Evolutionary conservation across 2,329 filamentous ascomycete species (phyloP).

Genomic region (Phyllosticta citribraziliensis): DNA sequence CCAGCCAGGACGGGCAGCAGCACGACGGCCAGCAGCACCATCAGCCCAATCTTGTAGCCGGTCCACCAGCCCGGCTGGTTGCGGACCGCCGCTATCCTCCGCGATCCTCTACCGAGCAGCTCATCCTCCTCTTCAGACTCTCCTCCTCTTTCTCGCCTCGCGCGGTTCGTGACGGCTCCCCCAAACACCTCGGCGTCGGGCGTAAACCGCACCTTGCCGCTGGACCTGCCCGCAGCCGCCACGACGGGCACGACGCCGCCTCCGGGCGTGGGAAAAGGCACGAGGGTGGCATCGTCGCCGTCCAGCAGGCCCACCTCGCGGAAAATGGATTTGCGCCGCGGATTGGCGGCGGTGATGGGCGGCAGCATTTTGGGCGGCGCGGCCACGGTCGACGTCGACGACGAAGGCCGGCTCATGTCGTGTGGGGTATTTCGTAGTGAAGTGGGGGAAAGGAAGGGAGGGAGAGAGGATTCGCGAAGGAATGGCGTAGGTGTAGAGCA

Average conservation of each 20-base stretch:
- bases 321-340: constrained; percentile 9
- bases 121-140: not conserved
- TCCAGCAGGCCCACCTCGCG: constrained; percentile 4
- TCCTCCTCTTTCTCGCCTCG: not conserved
- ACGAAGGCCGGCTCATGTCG: not conserved
- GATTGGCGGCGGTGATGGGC: constrained; percentile 3
- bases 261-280: not conserved
- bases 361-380: constrained; percentile 1
- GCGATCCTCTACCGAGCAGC: not conserved
- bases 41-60: not conserved
- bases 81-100: not conserved
- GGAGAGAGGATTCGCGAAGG: too few species aligned
- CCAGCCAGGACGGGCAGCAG: not conserved
- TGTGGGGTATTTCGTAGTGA: not conserved
- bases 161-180: not conserved
- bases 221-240: not conserved
- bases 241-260: not conserved
- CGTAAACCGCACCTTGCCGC: not conserved
- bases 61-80: not conserved
- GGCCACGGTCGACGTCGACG: not conserved
- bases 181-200: not conserved
- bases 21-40: not conserved
- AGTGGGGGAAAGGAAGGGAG: not conserved
- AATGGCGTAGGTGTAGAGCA: not conserved
- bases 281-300: not conserved